These are phyloP conservation scores for Erodium maritimum DNA, from an alignment of 345 rosid genomes.

Conservation along the genomic window DNA sequence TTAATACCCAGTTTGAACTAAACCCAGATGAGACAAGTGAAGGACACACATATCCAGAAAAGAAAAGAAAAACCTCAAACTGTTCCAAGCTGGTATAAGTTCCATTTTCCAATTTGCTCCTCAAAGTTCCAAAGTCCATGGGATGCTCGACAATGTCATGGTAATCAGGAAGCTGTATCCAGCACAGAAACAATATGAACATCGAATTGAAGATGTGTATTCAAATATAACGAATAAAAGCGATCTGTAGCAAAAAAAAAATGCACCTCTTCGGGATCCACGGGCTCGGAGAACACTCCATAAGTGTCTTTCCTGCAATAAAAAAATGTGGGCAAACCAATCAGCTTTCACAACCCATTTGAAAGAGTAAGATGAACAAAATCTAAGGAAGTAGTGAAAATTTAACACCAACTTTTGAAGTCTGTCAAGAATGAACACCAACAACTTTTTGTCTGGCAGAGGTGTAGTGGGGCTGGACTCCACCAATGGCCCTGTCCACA, in stretches of 20 bases:
- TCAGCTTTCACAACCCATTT: not conserved
- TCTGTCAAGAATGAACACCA: slow-evolving; percentile 96
- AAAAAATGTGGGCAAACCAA: slow-evolving; percentile 14
- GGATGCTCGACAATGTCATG: slow-evolving; percentile 70
- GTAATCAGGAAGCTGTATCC: slow-evolving; percentile 89
- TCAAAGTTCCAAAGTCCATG: slow-evolving; percentile 77
- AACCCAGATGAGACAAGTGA: not conserved
- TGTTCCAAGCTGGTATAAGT: slow-evolving; percentile 68
- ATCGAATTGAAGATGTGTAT: not conserved
- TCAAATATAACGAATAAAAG: slow-evolving; percentile 3
- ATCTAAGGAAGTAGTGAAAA: slow-evolving; percentile 14
- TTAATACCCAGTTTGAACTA: not conserved
- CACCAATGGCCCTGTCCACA: slow-evolving; percentile 68
- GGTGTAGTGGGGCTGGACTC: slow-evolving; percentile 89
- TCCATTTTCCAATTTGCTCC: slow-evolving; percentile 56
- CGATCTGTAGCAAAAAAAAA: not conserved
- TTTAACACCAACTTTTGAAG: slow-evolving; percentile 74
- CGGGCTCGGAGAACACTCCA: slow-evolving; percentile 90
- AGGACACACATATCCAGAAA: not conserved
- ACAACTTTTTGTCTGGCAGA: slow-evolving; percentile 98
- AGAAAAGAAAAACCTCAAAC: slow-evolving; percentile 58
- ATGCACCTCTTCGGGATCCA: slow-evolving; percentile 42
- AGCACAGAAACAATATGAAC: not conserved
- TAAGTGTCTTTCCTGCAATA: slow-evolving; percentile 81
- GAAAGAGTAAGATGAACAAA: slow-evolving; percentile 4